Evolutionary conservation across 148 eudicot species (phyloP).

Genomic region (Selenicereus undatus): DNA sequence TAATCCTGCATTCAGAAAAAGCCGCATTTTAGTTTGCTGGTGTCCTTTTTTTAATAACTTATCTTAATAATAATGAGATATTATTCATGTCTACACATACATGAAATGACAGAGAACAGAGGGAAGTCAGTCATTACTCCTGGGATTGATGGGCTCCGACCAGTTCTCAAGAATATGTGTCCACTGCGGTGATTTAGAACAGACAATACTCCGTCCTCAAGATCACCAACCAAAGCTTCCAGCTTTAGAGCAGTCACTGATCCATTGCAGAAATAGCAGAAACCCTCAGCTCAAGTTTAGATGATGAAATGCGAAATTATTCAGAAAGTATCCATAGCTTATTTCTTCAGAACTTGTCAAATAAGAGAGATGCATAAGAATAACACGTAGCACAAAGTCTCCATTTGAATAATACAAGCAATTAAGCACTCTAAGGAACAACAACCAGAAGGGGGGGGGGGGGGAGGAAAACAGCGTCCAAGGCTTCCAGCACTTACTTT

Average conservation of each 20-base stretch:
- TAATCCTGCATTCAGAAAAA: slow-evolving; percentile 28
- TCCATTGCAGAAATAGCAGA: slow-evolving; percentile 1
- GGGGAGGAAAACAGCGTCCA: not conserved
- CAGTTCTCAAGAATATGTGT: slow-evolving; percentile 23
- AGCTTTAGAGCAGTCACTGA: slow-evolving; percentile 40
- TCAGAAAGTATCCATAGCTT: not conserved
- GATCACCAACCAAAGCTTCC: slow-evolving; percentile 54
- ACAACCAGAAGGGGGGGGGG: too few relatives aligned
- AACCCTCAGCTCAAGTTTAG: slow-evolving; percentile 4
- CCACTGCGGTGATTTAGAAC: slow-evolving; percentile 27
- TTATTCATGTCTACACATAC: slow-evolving; percentile 17
- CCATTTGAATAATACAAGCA: not conserved
- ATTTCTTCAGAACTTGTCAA: not conserved
- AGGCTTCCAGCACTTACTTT: not conserved
- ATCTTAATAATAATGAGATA: not conserved
- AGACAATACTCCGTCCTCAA: slow-evolving; percentile 42
- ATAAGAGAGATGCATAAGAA: not conserved
- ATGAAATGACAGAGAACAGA: slow-evolving; percentile 14
- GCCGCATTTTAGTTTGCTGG: not conserved
- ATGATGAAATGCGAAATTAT: not conserved
- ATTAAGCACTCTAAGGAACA: not conserved
- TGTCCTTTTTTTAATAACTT: not conserved
- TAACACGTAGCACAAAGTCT: not conserved
- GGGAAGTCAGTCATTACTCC: slow-evolving; percentile 28
- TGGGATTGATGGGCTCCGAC: slow-evolving; percentile 19